Evolutionary conservation across 108 stramenopile genomes (phyloP).

Genomic region (Aurantiochytrium sp.): DNA sequence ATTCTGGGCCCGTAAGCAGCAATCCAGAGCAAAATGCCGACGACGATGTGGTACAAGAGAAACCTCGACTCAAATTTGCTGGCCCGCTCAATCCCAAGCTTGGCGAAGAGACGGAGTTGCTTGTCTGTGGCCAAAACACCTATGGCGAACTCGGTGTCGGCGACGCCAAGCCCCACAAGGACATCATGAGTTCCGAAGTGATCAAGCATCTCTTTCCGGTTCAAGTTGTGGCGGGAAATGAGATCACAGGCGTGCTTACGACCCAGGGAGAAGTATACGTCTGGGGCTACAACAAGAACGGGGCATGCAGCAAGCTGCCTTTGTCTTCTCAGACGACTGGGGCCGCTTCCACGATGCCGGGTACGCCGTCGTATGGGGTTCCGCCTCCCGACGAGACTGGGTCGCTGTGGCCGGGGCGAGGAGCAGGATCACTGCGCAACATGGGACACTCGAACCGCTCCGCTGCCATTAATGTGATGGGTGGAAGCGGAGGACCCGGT

Average conservation of each 20-base stretch:
- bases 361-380: background rate
- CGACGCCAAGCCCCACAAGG: background rate
- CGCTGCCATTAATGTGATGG: no score
- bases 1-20: background rate
- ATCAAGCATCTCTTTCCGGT: background rate
- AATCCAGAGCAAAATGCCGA: background rate
- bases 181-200: background rate
- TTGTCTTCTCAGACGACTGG: no score
- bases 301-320: background rate
- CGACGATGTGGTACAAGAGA: background rate
- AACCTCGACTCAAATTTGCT: background rate
- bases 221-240: background rate
- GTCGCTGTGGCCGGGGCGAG: background rate
- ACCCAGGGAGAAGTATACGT: background rate
- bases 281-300: slow-evolving; percentile 9
- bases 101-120: background rate
- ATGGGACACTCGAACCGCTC: no score
- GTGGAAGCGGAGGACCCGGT: no score
- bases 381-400: background rate
- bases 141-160: slow-evolving; percentile 1
- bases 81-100: background rate
- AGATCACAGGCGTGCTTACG: background rate
- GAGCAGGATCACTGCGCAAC: background rate
- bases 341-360: background rate
- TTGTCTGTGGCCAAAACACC: background rate